These are phyloP conservation scores for Spatholobus suberectus DNA, from an alignment of 306 rosid genomes.

Conservation along the genomic window DNA sequence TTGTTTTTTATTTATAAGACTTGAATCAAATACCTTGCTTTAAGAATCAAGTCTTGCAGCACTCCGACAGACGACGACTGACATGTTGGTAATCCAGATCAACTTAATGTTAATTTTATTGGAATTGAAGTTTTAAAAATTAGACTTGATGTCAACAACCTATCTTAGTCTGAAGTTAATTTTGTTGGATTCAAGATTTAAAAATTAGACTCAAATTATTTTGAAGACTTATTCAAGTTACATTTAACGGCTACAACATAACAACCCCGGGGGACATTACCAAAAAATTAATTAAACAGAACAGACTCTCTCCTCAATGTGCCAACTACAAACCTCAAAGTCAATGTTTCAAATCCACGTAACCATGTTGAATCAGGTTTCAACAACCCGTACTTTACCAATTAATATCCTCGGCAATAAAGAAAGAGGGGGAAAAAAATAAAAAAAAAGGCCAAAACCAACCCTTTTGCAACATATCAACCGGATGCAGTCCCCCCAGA, in stretches of 20 bases:
- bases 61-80: too few species aligned
- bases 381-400: conserved; percentile 33
- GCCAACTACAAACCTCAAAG: conserved; percentile 22
- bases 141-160: background rate
- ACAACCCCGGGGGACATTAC: background rate
- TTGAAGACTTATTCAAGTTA: too few species aligned
- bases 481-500: background rate
- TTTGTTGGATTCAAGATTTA: background rate
- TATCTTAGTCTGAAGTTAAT: background rate
- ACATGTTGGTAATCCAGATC: background rate
- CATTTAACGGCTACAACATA: background rate
- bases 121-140: background rate
- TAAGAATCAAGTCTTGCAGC: too few species aligned
- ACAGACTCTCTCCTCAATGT: background rate
- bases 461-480: background rate
- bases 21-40: too few species aligned
- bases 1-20: too few species aligned
- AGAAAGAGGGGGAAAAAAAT: background rate
- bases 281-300: background rate
- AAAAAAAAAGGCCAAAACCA: background rate
- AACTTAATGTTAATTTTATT: background rate
- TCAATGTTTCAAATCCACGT: conserved; percentile 13
- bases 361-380: conserved; percentile 10
- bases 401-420: background rate
- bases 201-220: background rate